Percentiles rank a stretch among this genome's conserved stretches.
Evolutionary conservation across 1,284 basidiomycete species (phyloP).

Genomic region (Sanguinoderma infundibulare): DNA sequence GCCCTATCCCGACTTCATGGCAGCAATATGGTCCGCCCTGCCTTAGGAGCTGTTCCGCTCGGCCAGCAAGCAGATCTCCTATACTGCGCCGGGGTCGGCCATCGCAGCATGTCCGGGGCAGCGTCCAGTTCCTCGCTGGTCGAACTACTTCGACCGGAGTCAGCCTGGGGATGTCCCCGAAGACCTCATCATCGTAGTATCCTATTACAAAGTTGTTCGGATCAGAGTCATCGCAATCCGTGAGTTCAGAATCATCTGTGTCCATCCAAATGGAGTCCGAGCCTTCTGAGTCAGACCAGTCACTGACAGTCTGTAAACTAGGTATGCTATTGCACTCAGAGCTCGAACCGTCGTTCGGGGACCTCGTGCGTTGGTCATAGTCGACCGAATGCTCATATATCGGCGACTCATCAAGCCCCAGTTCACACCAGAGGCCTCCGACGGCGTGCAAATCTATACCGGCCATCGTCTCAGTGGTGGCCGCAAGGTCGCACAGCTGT

Average conservation of each 20-base stretch:
- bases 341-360: no score
- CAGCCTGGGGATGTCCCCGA: background rate
- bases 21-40: slow-evolving; percentile 3
- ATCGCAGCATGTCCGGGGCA: no score
- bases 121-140: no score
- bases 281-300: background rate
- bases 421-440: background rate
- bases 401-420: no score
- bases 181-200: background rate
- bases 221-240: no score
- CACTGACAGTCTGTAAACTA: background rate
- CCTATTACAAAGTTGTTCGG: background rate
- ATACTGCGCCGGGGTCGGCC: no score
- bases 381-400: no score
- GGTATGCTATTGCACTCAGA: no score
- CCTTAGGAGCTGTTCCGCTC: background rate
- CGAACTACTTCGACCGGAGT: no score
- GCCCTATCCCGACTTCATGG: background rate
- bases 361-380: no score
- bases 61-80: background rate
- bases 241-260: background rate
- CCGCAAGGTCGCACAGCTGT: background rate
- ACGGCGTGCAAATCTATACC: background rate
- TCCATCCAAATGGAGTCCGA: background rate
- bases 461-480: no score